A percentile compares a stretch with the other conserved stretches of the same genome.
These are phyloP conservation scores for Lolium perenne DNA, from an alignment of 176 grass and related monocot species.

Conservation along the genomic window DNA sequence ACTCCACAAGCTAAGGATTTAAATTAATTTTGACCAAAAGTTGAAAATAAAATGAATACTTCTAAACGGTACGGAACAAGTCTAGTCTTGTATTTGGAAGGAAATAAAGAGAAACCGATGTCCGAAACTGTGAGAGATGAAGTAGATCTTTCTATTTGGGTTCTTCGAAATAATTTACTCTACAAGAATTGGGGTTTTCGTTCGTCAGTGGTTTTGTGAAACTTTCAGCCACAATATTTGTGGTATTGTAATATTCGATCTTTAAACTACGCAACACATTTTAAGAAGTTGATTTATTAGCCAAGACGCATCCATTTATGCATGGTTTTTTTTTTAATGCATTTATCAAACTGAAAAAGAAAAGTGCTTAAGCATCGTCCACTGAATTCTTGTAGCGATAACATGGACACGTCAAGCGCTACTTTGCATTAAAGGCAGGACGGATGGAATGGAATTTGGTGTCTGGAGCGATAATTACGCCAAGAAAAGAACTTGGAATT, in stretches of 20 bases:
- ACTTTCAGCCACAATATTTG: background rate
- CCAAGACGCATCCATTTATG: background rate
- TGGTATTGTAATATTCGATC: background rate
- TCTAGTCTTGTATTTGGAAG: too few species aligned
- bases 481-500: slow-evolving; percentile 34
- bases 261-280: background rate
- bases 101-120: too few species aligned
- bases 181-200: too few species aligned
- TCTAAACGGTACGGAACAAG: too few species aligned
- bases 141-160: too few species aligned
- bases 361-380: background rate
- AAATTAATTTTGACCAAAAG: too few species aligned
- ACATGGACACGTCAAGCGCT: background rate
- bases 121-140: too few species aligned
- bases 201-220: too few species aligned
- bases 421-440: background rate
- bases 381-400: background rate
- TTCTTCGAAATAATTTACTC: too few species aligned
- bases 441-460: background rate
- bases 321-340: background rate
- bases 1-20: too few species aligned
- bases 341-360: background rate
- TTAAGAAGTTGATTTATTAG: background rate
- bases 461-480: background rate
- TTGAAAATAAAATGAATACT: too few species aligned